A percentile compares a stretch with the other conserved stretches of the same genome.
Evolutionary conservation across 2,329 filamentous ascomycete genomes (phyloP).

Genomic region (Chalaropsis thielavioides): DNA sequence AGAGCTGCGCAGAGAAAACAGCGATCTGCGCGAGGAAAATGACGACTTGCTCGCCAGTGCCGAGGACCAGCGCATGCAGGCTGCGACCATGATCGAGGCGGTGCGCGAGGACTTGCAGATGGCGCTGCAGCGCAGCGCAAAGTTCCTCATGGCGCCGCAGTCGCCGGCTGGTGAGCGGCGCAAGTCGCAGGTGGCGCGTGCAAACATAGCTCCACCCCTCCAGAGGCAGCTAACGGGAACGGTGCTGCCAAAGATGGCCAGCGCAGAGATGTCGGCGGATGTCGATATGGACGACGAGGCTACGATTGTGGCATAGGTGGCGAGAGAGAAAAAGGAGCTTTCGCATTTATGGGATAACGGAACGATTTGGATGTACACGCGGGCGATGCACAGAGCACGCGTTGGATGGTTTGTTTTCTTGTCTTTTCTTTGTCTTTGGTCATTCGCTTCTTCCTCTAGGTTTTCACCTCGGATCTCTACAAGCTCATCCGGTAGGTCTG

Average conservation of each 20-base stretch:
- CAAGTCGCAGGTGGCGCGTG: neutral
- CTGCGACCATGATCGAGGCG: constrained; percentile 13
- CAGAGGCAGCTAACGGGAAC: neutral
- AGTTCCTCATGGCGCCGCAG: constrained; percentile 7
- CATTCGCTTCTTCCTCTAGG: constrained; percentile 1
- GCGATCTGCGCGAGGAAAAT: constrained; percentile 14
- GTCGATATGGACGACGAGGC: constrained; percentile 3
- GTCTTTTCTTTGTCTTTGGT: constrained; percentile 5
- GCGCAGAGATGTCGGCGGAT: neutral
- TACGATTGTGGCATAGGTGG: neutral
- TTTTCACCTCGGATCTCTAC: neutral
- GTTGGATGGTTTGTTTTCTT: neutral
- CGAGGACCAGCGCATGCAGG: constrained; percentile 15
- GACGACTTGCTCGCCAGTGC: neutral
- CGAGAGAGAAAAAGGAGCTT: neutral
- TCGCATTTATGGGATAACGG: neutral
- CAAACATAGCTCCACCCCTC: neutral
- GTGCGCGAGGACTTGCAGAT: constrained; percentile 15
- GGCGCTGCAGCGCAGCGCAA: constrained; percentile 7
- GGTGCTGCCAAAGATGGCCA: neutral
- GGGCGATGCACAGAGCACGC: neutral
- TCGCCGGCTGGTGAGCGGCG: neutral
- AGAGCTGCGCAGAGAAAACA: constrained; percentile 1
- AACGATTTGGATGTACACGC: constrained; percentile 1
- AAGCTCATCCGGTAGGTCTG: neutral